Percentiles rank a stretch among this genome's conserved stretches.
phyloP scores from a whole-genome alignment of 2,329 filamentous ascomycete species.

The Cercospora sp. region DNA sequence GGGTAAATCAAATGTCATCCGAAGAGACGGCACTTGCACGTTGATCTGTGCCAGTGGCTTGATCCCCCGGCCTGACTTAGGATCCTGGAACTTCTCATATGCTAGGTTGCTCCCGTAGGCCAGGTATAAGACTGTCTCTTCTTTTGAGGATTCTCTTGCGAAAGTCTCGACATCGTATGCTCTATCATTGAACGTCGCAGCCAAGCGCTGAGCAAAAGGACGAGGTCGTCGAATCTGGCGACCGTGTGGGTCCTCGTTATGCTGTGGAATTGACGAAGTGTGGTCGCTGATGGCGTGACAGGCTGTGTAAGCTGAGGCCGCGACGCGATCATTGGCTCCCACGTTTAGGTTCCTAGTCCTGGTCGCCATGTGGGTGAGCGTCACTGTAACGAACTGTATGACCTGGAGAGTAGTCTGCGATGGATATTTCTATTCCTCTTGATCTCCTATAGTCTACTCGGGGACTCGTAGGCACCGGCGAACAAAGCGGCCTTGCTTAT shows the following conservation, averaged over 20 bases:
- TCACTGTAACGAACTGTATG: neutral
- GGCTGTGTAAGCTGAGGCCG: slow-evolving; percentile 27
- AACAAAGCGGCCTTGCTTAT: slow-evolving; percentile 16
- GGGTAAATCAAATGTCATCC: slow-evolving; percentile 80
- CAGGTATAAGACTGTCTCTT: slow-evolving; percentile 41
- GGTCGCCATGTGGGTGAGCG: neutral
- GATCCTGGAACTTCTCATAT: slow-evolving; percentile 66
- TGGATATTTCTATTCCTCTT: neutral
- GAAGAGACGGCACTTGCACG: slow-evolving; percentile 75
- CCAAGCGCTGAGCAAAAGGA: slow-evolving; percentile 25
- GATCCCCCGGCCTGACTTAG: slow-evolving; percentile 70
- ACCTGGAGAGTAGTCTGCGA: neutral
- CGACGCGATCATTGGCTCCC: slow-evolving; percentile 17
- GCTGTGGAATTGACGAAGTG: slow-evolving; percentile 1
- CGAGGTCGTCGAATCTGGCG: slow-evolving; percentile 15
- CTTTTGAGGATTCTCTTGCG: slow-evolving; percentile 18
- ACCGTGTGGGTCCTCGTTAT: neutral
- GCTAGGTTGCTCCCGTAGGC: slow-evolving; percentile 92
- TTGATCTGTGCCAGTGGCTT: slow-evolving; percentile 77
- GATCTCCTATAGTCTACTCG: neutral
- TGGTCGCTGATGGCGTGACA: slow-evolving; percentile 26
- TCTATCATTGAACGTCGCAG: slow-evolving; percentile 23
- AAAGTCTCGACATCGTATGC: slow-evolving; percentile 29
- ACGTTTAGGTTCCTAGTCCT: slow-evolving; percentile 3
- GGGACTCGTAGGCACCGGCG: neutral